Evolutionary conservation across 1,284 basidiomycete species (phyloP), one percentile per base, ranked within the genome.

Genomic region (Pseudozyma sp.): DNA sequence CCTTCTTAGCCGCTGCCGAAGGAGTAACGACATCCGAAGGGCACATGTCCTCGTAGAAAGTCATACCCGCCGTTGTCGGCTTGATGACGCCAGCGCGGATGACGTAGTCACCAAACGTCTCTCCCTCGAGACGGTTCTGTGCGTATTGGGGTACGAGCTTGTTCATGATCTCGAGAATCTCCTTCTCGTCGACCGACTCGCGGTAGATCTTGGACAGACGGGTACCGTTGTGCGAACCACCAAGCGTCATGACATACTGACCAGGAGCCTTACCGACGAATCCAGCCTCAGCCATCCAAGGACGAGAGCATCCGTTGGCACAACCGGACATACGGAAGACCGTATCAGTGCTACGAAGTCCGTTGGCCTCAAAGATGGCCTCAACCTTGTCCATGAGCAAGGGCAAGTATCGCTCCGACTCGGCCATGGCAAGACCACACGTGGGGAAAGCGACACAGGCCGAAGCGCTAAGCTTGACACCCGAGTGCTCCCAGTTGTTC

Each of bases 381-480:
- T 99, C 97, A 31, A 99, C 91, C 87, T 98, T 98, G 87, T 94
- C 93, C 73, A 98, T 89, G 50, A 99, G 90, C 25, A 96, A 81
- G 10, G 97, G 97, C n/a, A 99, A 88, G 86, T 97, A 98, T 90
- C 93, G 73, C 61, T 97, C 94, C 12, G 93, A 94, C 87, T 97
- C 94, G 34, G 94, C 94, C 93, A 96, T 96, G 13, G 94, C 95
- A 44, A 96, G 89, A 80, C 93, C 92, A 78, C 77, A 99, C 5
- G 96, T 99, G 7, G 97, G 96, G 89, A 99, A 97, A 1, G 96
- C 92, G 65, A 99, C 96, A 87, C 97, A 99, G 19, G 97, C 81
- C 49, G 76, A 78, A 3, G 80, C 80, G 61, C 72, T 77, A 48
- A 97, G 87, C 70, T 95, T 89, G 80, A 99, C 86, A 8, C 89